Conservation (phyloP, 768 basidiomycete species). For the Lactarius vividus region DNA sequence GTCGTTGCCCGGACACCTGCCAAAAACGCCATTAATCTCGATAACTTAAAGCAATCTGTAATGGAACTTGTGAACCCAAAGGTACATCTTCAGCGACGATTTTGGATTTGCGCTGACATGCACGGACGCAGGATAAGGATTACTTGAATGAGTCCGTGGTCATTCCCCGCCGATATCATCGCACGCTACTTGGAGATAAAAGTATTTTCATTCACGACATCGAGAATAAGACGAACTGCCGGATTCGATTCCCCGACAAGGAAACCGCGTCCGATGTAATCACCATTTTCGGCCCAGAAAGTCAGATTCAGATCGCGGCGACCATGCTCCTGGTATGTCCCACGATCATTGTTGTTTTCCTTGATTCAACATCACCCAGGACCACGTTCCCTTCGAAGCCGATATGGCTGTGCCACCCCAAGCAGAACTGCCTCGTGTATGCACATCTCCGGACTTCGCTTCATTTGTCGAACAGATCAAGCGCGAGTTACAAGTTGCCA, state of each 20-base stretch:
- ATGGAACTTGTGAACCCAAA: conserved; percentile 98
- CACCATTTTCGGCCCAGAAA: conserved; percentile 95
- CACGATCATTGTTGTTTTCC: conserved; percentile 1
- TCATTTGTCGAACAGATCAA: conserved; percentile 89
- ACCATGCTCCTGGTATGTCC: conserved; percentile 85
- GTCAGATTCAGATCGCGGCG: conserved; percentile 93
- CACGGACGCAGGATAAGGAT: conserved; percentile 77
- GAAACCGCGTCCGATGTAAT: conserved; percentile 93
- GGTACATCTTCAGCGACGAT: conserved; percentile 44
- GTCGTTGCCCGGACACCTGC: conserved; percentile 97
- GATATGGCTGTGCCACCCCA: conserved; percentile 89
- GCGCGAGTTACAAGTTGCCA: conserved; percentile 89
- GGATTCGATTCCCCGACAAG: conserved; percentile 89
- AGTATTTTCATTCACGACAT: conserved; percentile 97
- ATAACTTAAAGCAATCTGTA: conserved; percentile 91
- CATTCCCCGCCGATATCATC: conserved; percentile 93
- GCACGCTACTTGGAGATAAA: conserved; percentile 93
- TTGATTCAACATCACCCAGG: conserved; percentile 45
- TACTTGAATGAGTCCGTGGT: conserved; percentile 91
- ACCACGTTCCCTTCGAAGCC: conserved; percentile 95
- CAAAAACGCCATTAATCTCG: conserved; percentile 94
- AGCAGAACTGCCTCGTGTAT: conserved; percentile 72
- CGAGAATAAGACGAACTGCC: conserved; percentile 93
- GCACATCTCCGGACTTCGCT: conserved; percentile 76
- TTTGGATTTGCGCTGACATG: conserved; percentile 11